phyloP scores from a whole-genome alignment of 805 yeast species.

The Sugiyamaella smithiae region DNA sequence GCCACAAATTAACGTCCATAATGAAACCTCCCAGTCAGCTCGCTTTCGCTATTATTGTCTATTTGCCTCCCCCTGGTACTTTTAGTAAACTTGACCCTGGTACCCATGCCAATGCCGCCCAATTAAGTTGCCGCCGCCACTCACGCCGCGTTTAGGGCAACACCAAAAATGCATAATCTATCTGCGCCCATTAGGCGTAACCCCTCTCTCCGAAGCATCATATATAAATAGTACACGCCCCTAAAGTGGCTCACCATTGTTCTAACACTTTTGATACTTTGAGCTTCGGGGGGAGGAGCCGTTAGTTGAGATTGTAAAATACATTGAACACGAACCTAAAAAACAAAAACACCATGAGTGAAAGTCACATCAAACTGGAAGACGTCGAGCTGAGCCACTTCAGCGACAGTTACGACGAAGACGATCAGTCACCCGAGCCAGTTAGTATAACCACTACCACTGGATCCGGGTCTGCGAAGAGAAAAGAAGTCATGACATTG shows the following conservation, averaged over 20 bases:
- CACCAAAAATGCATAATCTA: conserved; percentile 5
- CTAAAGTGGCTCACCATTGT: background rate
- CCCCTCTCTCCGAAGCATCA: background rate
- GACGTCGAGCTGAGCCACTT: conserved; percentile 1
- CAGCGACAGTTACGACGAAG: conserved; percentile 5
- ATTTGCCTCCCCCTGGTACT: too few relatives aligned
- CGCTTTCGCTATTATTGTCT: too few relatives aligned
- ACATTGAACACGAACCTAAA: background rate
- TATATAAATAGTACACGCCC: conserved; percentile 2
- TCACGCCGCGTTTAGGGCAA: conserved; percentile 1
- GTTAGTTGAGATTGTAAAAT: background rate
- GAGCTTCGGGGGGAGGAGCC: conserved; percentile 4
- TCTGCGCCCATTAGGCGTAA: background rate
- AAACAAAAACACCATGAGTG: background rate
- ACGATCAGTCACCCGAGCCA: conserved; percentile 4
- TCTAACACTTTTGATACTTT: conserved; percentile 1
- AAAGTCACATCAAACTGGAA: background rate
- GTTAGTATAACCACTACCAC: conserved; percentile 18
- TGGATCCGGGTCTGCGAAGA: conserved; percentile 25
- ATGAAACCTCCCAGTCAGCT: too few relatives aligned
- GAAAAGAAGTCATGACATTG: conserved; percentile 32
- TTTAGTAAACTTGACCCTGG: too few relatives aligned
- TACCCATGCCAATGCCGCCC: too few relatives aligned
- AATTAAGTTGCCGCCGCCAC: conserved; percentile 5
- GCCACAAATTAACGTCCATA: too few relatives aligned